phyloP scores from a whole-genome alignment of 2,329 filamentous ascomycete species.

The Esteya vermicola region DNA sequence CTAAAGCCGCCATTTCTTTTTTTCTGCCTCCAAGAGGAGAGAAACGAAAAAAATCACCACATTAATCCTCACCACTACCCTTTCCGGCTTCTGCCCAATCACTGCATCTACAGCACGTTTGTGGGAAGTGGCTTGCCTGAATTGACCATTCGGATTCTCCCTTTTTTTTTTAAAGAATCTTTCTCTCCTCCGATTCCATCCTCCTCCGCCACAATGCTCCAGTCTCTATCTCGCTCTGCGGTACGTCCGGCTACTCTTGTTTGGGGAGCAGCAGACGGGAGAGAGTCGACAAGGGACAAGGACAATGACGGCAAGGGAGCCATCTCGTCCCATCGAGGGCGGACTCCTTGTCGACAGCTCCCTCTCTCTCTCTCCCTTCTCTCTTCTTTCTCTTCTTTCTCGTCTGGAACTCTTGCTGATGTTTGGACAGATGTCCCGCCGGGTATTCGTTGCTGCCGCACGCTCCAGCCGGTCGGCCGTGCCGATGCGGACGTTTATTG shows the following conservation, averaged over 20 bases:
- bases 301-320: no score
- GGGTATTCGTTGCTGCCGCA: conserved; percentile 28
- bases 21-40: neutral
- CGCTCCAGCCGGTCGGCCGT: conserved; percentile 9
- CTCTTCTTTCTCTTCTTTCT: no score
- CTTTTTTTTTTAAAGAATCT: neutral
- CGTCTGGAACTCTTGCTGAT: neutral
- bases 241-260: conserved; percentile 25
- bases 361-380: no score
- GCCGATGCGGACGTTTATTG: conserved; percentile 31
- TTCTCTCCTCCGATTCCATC: no score
- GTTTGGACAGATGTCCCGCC: conserved; percentile 29
- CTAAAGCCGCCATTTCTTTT: conserved; percentile 2
- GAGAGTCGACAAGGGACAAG: no score
- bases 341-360: no score
- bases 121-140: neutral
- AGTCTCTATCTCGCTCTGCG: conserved; percentile 38
- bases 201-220: conserved; percentile 38
- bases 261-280: neutral
- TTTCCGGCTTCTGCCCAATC: neutral
- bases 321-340: no score
- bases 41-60: neutral
- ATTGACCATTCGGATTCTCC: neutral
- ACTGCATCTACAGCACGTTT: neutral
- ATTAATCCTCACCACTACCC: neutral